These are phyloP conservation scores for Starmera dryadoides DNA, from an alignment of 805 yeast species.

Conservation along the genomic window DNA sequence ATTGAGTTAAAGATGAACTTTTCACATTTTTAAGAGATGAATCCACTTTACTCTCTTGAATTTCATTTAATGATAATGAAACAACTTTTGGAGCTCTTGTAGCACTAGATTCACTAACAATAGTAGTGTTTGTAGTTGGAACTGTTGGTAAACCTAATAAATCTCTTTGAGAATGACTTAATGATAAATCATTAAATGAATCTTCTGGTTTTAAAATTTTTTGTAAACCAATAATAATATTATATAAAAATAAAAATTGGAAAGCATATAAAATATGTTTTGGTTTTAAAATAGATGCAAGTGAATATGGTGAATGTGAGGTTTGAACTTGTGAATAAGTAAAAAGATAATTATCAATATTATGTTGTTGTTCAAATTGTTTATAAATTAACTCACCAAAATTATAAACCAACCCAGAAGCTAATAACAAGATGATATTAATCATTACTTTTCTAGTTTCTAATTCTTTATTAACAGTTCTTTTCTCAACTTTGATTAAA, in stretches of 20 bases:
- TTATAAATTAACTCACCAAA: constrained; percentile 11
- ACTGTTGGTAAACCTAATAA: constrained; percentile 23
- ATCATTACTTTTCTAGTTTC: constrained; percentile 26
- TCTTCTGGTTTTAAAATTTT: constrained; percentile 22
- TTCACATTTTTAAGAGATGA: constrained; percentile 1
- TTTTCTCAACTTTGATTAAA: constrained; percentile 20
- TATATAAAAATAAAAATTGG: constrained; percentile 22
- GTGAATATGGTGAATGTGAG: no score
- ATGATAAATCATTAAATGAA: constrained; percentile 24
- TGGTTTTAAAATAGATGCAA: constrained; percentile 3
- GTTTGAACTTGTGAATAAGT: no score
- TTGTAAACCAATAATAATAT: constrained; percentile 23
- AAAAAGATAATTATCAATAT: no score
- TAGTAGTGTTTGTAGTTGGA: background rate
- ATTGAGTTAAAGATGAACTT: constrained; percentile 11
- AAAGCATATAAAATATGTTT: constrained; percentile 7
- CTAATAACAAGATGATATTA: constrained; percentile 24
- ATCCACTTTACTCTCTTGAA: constrained; percentile 8
- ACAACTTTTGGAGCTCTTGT: constrained; percentile 8
- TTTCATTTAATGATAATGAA: constrained; percentile 21
- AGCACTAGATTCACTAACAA: background rate
- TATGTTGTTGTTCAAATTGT: constrained; percentile 10
- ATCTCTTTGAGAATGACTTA: constrained; percentile 24
- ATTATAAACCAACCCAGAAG: constrained; percentile 21
- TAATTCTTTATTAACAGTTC: constrained; percentile 34